phyloP scores from a whole-genome alignment of 2,329 filamentous ascomycete species.

The Epichloe hybrida region DNA sequence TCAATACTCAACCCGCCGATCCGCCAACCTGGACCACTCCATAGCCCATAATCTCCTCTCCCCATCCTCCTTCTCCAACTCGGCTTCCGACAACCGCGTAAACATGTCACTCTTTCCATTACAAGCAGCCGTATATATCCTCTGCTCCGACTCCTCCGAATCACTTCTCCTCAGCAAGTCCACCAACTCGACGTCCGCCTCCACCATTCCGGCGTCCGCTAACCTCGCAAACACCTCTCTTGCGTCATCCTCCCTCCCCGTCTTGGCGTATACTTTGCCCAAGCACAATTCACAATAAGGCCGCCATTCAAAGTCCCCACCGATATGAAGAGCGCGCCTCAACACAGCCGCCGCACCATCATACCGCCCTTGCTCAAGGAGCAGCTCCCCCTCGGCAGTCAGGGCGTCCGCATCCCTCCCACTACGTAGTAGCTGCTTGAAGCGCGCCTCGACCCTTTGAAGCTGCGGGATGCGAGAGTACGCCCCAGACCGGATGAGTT shows the following conservation, averaged over 20 bases:
- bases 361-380: slow-evolving; percentile 13
- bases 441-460: slow-evolving; percentile 13
- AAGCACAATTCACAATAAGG: slow-evolving; percentile 14
- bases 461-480: slow-evolving; percentile 11
- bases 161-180: slow-evolving; percentile 12
- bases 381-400: slow-evolving; percentile 19
- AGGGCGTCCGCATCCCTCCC: slow-evolving; percentile 23
- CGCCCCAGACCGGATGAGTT: slow-evolving; percentile 9
- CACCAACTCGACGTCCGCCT: slow-evolving; percentile 16
- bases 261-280: slow-evolving; percentile 12
- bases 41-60: slow-evolving; percentile 17
- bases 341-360: slow-evolving; percentile 11
- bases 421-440: slow-evolving; percentile 16
- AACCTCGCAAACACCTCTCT: slow-evolving; percentile 11
- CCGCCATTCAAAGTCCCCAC: slow-evolving; percentile 15
- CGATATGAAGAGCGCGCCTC: slow-evolving; percentile 13
- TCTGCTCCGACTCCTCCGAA: slow-evolving; percentile 12
- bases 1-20: slow-evolving; percentile 12
- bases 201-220: slow-evolving; percentile 9
- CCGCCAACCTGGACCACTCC: slow-evolving; percentile 21
- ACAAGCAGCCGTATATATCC: slow-evolving; percentile 15
- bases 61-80: slow-evolving; percentile 10
- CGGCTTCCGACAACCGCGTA: slow-evolving; percentile 16
- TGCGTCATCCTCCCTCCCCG: slow-evolving; percentile 12
- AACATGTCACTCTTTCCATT: slow-evolving; percentile 15